phyloP scores from a whole-genome alignment of 805 yeast species.

The Metschnikowia chrysomelidarum region DNA sequence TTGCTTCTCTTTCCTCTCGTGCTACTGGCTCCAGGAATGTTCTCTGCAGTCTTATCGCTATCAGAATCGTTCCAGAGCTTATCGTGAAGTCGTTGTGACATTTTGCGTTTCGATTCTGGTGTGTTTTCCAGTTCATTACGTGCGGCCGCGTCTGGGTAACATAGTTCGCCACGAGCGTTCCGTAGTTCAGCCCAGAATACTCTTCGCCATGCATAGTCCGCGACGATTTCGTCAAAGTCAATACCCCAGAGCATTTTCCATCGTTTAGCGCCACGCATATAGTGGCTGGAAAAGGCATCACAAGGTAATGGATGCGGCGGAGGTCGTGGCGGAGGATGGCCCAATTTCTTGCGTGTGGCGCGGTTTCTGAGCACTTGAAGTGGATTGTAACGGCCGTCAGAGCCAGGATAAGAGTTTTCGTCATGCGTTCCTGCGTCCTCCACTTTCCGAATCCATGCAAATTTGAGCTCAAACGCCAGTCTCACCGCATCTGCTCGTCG shows the following conservation, averaged over 20 bases:
- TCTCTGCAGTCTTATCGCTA: slow-evolving; percentile 10
- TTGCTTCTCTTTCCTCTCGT: slow-evolving; percentile 7
- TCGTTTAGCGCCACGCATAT: slow-evolving; percentile 23
- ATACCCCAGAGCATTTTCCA: slow-evolving; percentile 62
- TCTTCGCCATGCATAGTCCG: slow-evolving; percentile 59
- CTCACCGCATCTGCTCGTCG: slow-evolving; percentile 51
- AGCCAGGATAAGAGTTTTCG: slow-evolving; percentile 38
- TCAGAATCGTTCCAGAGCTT: slow-evolving; percentile 28
- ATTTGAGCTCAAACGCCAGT: slow-evolving; percentile 48
- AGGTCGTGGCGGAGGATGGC: slow-evolving; percentile 30
- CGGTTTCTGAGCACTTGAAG: slow-evolving; percentile 79
- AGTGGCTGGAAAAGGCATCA: slow-evolving; percentile 52
- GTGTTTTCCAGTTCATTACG: too few relatives aligned
- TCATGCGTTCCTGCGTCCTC: slow-evolving; percentile 26
- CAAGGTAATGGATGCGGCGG: slow-evolving; percentile 55
- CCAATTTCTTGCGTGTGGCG: slow-evolving; percentile 50
- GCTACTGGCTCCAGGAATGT: slow-evolving; percentile 7
- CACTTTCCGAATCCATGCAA: slow-evolving; percentile 44
- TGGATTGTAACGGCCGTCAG: slow-evolving; percentile 77
- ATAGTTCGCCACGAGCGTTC: slow-evolving; percentile 44
- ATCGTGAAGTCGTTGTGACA: slow-evolving; percentile 29
- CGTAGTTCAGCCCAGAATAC: slow-evolving; percentile 52
- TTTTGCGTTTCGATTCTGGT: slow-evolving; percentile 3
- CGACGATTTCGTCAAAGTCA: slow-evolving; percentile 54
- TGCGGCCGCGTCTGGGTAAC: slow-evolving; percentile 40